These are phyloP conservation scores for Podospora bellae-mahoneyi DNA, from an alignment of 495 filamentous ascomycete genomes.

Conservation along the genomic window DNA sequence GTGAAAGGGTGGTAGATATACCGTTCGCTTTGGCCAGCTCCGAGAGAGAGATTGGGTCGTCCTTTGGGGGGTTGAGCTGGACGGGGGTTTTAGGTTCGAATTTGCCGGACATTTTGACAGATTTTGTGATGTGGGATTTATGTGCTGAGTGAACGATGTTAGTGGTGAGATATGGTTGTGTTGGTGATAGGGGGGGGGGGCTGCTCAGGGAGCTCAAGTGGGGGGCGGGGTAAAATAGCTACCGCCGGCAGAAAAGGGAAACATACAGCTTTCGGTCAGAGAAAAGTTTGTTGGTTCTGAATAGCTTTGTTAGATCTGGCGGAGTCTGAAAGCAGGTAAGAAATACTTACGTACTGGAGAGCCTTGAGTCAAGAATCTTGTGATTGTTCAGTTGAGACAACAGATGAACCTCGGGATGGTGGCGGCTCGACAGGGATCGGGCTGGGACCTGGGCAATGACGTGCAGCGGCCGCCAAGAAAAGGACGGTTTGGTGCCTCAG, in stretches of 20 bases:
- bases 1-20: constrained; percentile 38
- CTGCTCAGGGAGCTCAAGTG: not conserved
- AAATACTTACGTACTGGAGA: not conserved
- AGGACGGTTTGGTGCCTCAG: constrained; percentile 6
- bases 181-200: not conserved
- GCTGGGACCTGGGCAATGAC: constrained; percentile 12
- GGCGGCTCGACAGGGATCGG: constrained; percentile 11
- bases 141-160: not conserved
- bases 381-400: constrained; percentile 5
- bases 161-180: not conserved
- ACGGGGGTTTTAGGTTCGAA: constrained; percentile 86
- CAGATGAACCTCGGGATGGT: constrained; percentile 20
- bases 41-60: constrained; percentile 73
- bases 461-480: constrained; percentile 12
- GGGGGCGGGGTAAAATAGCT: constrained; percentile 1
- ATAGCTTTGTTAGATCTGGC: not conserved
- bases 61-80: constrained; percentile 77
- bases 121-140: not conserved
- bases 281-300: not conserved
- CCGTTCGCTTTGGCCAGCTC: constrained; percentile 79
- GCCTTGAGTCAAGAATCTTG: constrained; percentile 1
- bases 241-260: not conserved
- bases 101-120: constrained; percentile 53
- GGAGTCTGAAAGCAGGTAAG: not conserved
- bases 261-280: not conserved